Evolutionary conservation across 495 filamentous ascomycete genomes (phyloP), one percentile per base, ranked within the genome.

Genomic region (Podospora comata): DNA sequence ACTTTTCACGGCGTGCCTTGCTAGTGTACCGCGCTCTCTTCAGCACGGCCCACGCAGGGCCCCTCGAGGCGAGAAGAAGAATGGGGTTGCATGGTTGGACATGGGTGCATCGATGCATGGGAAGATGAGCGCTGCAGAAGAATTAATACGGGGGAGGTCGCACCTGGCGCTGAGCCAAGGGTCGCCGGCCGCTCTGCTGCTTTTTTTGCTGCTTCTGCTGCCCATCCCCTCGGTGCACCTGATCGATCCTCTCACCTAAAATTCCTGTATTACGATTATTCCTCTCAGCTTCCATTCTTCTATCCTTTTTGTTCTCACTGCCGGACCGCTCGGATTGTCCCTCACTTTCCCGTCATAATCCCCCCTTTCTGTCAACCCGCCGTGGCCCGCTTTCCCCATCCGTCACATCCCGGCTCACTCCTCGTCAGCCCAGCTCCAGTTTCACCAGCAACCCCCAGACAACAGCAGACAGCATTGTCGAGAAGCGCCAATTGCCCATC

Each of bases 101-200:
- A 28, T 44, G 30, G 61, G 61, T 63, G 61, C 61, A 34, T 48
- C 39, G 39, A 11, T 48, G 39, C 39, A 48, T 48, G 39, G 39
- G 18, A 48, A 48, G 39, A 48, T 48, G 39, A 48, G 39, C 39
- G 61, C 61, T 39, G 61, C 55, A 48, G 34, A 63, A 63, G 34
- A 63, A 63, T 63, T 63, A 63, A 63, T 63, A 63, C 61, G 61
- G 61, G 18, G 61, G 9, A 63, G 27, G 61, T 63, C 61, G 61
- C 61, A 63, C 61, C 61, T 63, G 61, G 61, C 61, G 55, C 32
- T 63, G 61, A 63, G 32, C 61, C 61, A 63, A 30, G 61, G 61
- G 30, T 58, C 61, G 27, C 30, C 61, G 61, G 61, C 61, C 61
- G 32, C 53, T 63, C 61, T 63, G n/a, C n/a, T 26, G n/a, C n/a